These are phyloP conservation scores for Helenozyma rhizophorensis DNA, from an alignment of 805 yeast genomes.

Conservation along the genomic window DNA sequence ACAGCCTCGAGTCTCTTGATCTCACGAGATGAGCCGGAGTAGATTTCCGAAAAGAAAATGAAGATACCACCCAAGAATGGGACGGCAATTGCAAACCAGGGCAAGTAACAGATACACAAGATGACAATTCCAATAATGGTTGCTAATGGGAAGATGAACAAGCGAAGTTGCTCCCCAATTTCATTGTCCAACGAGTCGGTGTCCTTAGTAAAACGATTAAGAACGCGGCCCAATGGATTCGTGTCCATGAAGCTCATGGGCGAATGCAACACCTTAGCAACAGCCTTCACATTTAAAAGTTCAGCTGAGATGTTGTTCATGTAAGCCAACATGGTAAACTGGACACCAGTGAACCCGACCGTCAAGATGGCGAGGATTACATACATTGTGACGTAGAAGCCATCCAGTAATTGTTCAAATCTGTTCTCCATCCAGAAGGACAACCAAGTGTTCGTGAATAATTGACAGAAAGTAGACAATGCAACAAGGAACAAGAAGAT, in stretches of 20 bases:
- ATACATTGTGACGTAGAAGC: slow-evolving; percentile 32
- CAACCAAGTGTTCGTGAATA: slow-evolving; percentile 44
- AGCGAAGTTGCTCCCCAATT: slow-evolving; percentile 39
- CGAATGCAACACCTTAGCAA: slow-evolving; percentile 34
- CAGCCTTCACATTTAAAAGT: slow-evolving; percentile 34
- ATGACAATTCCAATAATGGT: slow-evolving; percentile 29
- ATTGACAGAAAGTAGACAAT: slow-evolving; percentile 36
- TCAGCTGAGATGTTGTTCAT: slow-evolving; percentile 37
- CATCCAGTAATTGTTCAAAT: slow-evolving; percentile 23
- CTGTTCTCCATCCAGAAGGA: slow-evolving; percentile 38
- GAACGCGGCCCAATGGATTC: slow-evolving; percentile 40
- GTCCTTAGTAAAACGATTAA: slow-evolving; percentile 42
- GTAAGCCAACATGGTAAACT: slow-evolving; percentile 39
- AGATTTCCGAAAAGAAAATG: slow-evolving; percentile 35
- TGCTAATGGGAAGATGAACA: slow-evolving; percentile 38
- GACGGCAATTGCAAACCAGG: slow-evolving; percentile 52
- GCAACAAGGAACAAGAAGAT: slow-evolving; percentile 28
- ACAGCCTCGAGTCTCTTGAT: slow-evolving; percentile 46
- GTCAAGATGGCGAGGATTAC: slow-evolving; percentile 34
- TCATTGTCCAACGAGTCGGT: slow-evolving; percentile 44
- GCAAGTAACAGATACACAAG: slow-evolving; percentile 47
- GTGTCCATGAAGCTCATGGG: slow-evolving; percentile 43
- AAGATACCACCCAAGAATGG: slow-evolving; percentile 46
- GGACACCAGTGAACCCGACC: slow-evolving; percentile 35
- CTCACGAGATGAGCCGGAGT: slow-evolving; percentile 47